These are phyloP conservation scores for Aspergillus terreus DNA, from an alignment of 2,329 filamentous ascomycete species.

Conservation along the genomic window DNA sequence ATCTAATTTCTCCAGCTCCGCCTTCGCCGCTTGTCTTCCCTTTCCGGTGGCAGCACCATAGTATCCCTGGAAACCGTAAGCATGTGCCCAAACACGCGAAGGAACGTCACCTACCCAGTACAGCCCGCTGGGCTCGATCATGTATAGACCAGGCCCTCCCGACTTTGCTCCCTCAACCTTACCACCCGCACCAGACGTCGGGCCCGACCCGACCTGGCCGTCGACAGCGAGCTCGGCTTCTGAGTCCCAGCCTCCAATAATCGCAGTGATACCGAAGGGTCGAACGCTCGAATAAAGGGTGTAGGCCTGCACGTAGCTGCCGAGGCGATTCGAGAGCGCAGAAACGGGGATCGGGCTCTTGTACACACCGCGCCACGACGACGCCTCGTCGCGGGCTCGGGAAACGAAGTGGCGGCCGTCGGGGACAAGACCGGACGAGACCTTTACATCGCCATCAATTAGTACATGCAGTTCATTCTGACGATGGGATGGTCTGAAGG, in stretches of 20 bases:
- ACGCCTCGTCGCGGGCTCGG: conserved; percentile 88
- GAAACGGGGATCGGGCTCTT: conserved; percentile 88
- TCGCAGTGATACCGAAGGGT: conserved; percentile 93
- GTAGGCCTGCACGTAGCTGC: conserved; percentile 93
- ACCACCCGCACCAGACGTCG: conserved; percentile 74
- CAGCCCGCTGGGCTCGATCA: conserved; percentile 95
- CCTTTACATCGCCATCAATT: conserved; percentile 49
- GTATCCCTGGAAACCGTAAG: conserved; percentile 62
- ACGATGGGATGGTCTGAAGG: neutral
- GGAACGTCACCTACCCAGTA: conserved; percentile 67
- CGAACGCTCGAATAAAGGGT: conserved; percentile 96
- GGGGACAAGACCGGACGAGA: conserved; percentile 88
- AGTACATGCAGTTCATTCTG: neutral
- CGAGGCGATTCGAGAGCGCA: conserved; percentile 88
- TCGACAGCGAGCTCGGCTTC: conserved; percentile 82
- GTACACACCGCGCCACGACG: conserved; percentile 87
- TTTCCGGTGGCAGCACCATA: conserved; percentile 97
- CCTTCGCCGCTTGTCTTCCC: conserved; percentile 93
- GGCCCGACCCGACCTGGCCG: conserved; percentile 82
- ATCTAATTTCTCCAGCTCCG: conserved; percentile 96
- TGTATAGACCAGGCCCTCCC: conserved; percentile 92
- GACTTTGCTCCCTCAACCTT: conserved; percentile 72
- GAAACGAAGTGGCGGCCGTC: conserved; percentile 94
- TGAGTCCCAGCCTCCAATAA: conserved; percentile 89
- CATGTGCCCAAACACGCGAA: neutral